phyloP scores from a whole-genome alignment of 305 asterid species.

The Withania somnifera region DNA sequence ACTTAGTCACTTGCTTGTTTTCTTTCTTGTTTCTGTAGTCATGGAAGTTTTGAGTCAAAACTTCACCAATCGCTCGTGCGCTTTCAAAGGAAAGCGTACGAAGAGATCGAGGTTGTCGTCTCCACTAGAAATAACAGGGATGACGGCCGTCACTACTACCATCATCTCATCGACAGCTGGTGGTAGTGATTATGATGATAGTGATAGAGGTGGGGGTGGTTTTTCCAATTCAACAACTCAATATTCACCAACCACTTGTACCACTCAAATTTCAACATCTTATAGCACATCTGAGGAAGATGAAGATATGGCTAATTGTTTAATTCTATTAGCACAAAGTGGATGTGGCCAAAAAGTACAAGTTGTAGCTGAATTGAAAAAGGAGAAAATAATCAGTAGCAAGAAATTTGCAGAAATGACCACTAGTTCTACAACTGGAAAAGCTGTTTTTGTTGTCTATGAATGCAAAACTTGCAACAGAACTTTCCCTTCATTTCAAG shows the following conservation, averaged over 20 bases:
- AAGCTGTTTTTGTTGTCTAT: conserved; percentile 39
- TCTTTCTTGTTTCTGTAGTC: not conserved
- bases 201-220: not conserved
- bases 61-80: conserved; percentile 18
- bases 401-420: conserved; percentile 37
- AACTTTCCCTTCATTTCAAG: conserved; percentile 74
- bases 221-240: conserved; percentile 5
- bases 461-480: conserved; percentile 80
- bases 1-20: not conserved
- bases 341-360: not conserved
- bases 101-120: conserved; percentile 39
- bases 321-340: conserved; percentile 57
- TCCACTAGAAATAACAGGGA: conserved; percentile 23
- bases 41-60: conserved; percentile 12
- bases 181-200: not conserved
- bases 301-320: conserved; percentile 72
- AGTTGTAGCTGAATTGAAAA: not conserved
- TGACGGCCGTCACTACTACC: not conserved
- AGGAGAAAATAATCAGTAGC: conserved; percentile 22
- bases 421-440: conserved; percentile 15
- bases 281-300: conserved; percentile 42
- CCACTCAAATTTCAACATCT: conserved; percentile 25
- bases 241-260: conserved; percentile 18
- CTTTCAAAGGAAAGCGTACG: conserved; percentile 53
- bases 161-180: not conserved